phyloP scores from a whole-genome alignment of 371 early-diverging fungal genomes.

The Lichtheimia ramosa region DNA sequence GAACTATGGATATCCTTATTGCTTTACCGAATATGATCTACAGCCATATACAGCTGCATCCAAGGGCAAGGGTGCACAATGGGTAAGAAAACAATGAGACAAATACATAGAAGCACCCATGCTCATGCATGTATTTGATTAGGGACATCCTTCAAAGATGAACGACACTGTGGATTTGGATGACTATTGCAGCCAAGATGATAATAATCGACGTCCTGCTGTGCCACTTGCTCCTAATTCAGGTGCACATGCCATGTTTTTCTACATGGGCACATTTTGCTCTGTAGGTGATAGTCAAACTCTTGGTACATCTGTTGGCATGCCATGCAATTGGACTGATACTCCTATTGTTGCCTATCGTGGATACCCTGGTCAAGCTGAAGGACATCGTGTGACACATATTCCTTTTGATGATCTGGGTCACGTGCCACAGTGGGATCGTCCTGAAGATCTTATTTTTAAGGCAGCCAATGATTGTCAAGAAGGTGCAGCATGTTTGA shows the following conservation, averaged over 20 bases:
- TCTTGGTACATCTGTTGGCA: constrained; percentile 41
- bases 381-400: constrained; percentile 38
- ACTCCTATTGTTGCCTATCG: constrained; percentile 42
- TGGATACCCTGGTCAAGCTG: constrained; percentile 19
- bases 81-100: constrained; percentile 9
- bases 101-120: no score
- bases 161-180: constrained; percentile 29
- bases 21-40: constrained; percentile 37
- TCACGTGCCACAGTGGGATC: constrained; percentile 43
- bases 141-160: constrained; percentile 43
- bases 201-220: constrained; percentile 28
- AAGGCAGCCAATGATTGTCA: constrained; percentile 23
- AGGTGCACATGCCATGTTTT: constrained; percentile 26
- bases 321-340: constrained; percentile 55
- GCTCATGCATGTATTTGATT: background rate
- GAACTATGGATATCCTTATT: constrained; percentile 45
- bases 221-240: constrained; percentile 26
- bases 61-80: constrained; percentile 35
- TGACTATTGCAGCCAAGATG: constrained; percentile 26
- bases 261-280: constrained; percentile 44
- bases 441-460: constrained; percentile 33
- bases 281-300: constrained; percentile 37
- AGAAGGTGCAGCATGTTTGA: constrained; percentile 17
- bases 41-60: constrained; percentile 12
- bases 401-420: constrained; percentile 45